A percentile compares a stretch with the other conserved stretches of the same genome.
Evolutionary conservation across 768 basidiomycete species (phyloP).

Genomic region (Boletellus ananas): DNA sequence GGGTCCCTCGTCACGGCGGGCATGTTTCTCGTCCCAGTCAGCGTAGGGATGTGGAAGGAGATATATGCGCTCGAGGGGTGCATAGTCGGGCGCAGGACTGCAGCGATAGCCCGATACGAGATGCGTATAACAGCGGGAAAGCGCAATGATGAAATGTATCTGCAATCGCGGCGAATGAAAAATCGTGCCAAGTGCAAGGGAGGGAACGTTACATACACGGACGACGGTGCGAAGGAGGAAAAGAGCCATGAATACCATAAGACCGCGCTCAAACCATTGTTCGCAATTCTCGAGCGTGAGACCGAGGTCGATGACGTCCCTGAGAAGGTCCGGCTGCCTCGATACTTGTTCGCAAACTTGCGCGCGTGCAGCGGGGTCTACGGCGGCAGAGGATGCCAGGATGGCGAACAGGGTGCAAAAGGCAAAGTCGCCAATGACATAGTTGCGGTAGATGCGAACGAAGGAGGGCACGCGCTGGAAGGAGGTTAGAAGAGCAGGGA

Average conservation of each 20-base stretch:
- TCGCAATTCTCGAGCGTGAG: conserved; percentile 80
- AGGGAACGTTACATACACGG: conserved; percentile 46
- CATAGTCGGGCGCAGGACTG: conserved; percentile 15
- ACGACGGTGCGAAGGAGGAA: conserved; percentile 62
- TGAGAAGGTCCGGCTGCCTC: conserved; percentile 70
- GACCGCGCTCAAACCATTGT: conserved; percentile 67
- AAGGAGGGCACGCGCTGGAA: conserved; percentile 57
- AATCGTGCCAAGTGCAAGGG: background rate
- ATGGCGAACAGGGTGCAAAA: conserved; percentile 61
- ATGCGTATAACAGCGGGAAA: conserved; percentile 61
- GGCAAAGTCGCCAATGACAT: conserved; percentile 73
- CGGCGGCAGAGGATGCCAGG: conserved; percentile 55
- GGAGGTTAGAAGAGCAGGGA: background rate
- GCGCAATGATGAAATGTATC: conserved; percentile 75
- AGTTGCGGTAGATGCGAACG: conserved; percentile 80
- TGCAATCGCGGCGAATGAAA: conserved; percentile 25
- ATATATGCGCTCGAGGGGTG: conserved; percentile 56
- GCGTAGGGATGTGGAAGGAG: conserved; percentile 43
- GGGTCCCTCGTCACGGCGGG: background rate
- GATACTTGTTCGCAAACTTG: conserved; percentile 72
- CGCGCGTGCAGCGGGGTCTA: conserved; percentile 51
- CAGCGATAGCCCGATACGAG: conserved; percentile 42
- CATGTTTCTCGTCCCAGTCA: conserved; percentile 6
- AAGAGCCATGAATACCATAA: conserved; percentile 53
- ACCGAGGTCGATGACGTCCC: conserved; percentile 65